Base-by-base conservation (phyloP, 2,329 filamentous ascomycete genomes). In the Xylaria sp. region DNA sequence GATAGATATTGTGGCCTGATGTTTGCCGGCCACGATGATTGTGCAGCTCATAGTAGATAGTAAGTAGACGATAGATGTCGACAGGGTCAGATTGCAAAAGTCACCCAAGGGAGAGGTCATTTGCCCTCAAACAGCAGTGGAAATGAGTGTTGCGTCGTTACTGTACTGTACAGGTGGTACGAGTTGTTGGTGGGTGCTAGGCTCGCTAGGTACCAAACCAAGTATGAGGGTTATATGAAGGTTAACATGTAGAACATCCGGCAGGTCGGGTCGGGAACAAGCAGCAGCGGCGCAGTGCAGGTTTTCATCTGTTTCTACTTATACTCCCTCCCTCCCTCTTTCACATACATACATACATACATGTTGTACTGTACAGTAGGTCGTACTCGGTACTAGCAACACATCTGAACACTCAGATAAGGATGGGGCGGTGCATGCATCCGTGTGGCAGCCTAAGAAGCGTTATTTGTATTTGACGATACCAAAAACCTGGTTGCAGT, bases 181-280 rank as follows among this genome's bases (percentile, higher is more conserved):
- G n/a, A n/a, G n/a, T n/a, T 45, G 25, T 17, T 15, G 23, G 40
- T 21, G 17, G 40, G 28, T 31, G n/a, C n/a, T 31, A 31, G 28
- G 28, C 4, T 31, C 28, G 28, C 4, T 31, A 31, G 28, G 28
- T 31, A 31, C 28, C 28, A 25, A 45, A n/a, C n/a, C n/a, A n/a
- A n/a, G n/a, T n/a, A n/a, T n/a, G n/a, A n/a, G n/a, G n/a, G n/a
- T n/a, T n/a, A n/a, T n/a, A n/a, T n/a, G n/a, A n/a, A n/a, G n/a
- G n/a, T 9, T 33, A 46, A 37, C 37, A 50, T 53, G 46, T 33
- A 31, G 52, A 53, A 57, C 38, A 60, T 45, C 60, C 60, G 35
- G 43, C 8, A 51, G 60, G 43, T 58, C 23, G 63, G 63, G 57
- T 60, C 60, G 45, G 52, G 45, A n/a, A 52, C 21, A 33, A 42